These are phyloP conservation scores for Dryadomyces quercivorus DNA, from an alignment of 2,329 filamentous ascomycete genomes.

Conservation along the genomic window DNA sequence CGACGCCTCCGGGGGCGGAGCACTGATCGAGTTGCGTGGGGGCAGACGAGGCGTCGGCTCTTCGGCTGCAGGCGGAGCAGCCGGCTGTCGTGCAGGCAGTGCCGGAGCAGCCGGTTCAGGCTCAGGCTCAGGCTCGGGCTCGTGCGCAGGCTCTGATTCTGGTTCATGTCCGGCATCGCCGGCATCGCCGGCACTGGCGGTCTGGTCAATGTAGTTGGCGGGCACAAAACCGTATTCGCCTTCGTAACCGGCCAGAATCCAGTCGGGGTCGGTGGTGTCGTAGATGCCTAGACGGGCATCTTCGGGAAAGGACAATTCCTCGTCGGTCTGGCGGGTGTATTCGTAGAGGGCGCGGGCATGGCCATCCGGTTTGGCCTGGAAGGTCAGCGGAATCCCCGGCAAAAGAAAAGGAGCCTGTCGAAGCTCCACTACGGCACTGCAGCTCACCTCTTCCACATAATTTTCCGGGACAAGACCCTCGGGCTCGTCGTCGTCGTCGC, in stretches of 20 bases:
- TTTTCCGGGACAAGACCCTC: conserved; percentile 86
- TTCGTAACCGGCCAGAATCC: conserved; percentile 81
- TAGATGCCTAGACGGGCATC: conserved; percentile 74
- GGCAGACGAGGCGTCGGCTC: conserved; percentile 28
- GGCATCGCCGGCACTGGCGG: conserved; percentile 28
- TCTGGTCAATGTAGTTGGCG: conserved; percentile 78
- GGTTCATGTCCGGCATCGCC: conserved; percentile 13
- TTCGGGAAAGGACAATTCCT: conserved; percentile 92
- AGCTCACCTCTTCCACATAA: conserved; percentile 77
- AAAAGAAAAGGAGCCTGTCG: too few relatives aligned
- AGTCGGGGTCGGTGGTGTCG: conserved; percentile 86
- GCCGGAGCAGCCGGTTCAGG: conserved; percentile 27
- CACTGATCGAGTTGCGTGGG: conserved; percentile 21
- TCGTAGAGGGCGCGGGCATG: conserved; percentile 93
- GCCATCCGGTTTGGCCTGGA: conserved; percentile 42
- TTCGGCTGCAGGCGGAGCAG: conserved; percentile 13
- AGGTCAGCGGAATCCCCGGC: neutral
- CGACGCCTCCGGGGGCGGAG: conserved; percentile 18
- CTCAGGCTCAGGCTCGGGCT: conserved; percentile 14
- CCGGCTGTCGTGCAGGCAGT: conserved; percentile 26
- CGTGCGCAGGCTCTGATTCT: conserved; percentile 19
- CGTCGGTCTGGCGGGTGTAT: conserved; percentile 92
- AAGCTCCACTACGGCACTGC: neutral
- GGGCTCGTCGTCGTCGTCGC: conserved; percentile 81
- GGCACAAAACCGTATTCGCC: conserved; percentile 89